A percentile compares a stretch with the other conserved stretches of the same genome.
phyloP scores from a whole-genome alignment of 805 yeast species.

The Spathaspora sp. region DNA sequence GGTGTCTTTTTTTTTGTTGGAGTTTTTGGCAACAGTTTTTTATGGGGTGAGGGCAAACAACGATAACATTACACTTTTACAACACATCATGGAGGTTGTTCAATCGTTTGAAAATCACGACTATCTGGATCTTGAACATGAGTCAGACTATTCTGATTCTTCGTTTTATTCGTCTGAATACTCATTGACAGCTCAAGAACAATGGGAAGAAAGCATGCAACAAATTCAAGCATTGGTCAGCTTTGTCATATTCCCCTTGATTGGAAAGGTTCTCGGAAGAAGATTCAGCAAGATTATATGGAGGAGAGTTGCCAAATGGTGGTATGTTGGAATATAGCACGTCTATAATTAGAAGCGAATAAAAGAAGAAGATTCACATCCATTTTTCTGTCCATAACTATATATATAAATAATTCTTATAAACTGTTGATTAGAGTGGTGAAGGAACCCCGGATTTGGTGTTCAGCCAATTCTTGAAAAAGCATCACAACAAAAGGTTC shows the following conservation, averaged over 20 bases:
- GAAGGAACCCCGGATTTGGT: constrained; percentile 26
- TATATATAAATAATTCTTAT: constrained; percentile 1
- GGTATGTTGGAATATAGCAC: constrained; percentile 7
- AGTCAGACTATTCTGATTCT: constrained; percentile 6
- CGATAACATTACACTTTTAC: neutral
- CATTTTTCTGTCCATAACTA: neutral
- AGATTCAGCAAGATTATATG: constrained; percentile 45
- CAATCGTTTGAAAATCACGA: constrained; percentile 5
- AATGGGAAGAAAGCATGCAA: constrained; percentile 67
- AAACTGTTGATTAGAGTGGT: constrained; percentile 18
- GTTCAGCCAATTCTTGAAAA: constrained; percentile 28
- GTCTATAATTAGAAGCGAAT: neutral
- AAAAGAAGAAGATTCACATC: too few relatives aligned
- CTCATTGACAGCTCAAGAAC: constrained; percentile 53
- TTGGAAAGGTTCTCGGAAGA: constrained; percentile 68
- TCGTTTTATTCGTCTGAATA: constrained; percentile 9
- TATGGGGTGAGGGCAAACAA: neutral
- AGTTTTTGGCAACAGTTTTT: neutral
- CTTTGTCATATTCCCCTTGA: constrained; percentile 58
- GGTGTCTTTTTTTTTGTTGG: neutral
- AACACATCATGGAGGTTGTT: neutral
- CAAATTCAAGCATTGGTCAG: constrained; percentile 58
- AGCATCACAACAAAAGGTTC: constrained; percentile 34
- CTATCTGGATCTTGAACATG: constrained; percentile 10
- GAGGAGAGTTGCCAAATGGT: constrained; percentile 34